Base-by-base conservation (phyloP, 371 early-diverging fungal genomes). In the Mortierella sp. region DNA sequence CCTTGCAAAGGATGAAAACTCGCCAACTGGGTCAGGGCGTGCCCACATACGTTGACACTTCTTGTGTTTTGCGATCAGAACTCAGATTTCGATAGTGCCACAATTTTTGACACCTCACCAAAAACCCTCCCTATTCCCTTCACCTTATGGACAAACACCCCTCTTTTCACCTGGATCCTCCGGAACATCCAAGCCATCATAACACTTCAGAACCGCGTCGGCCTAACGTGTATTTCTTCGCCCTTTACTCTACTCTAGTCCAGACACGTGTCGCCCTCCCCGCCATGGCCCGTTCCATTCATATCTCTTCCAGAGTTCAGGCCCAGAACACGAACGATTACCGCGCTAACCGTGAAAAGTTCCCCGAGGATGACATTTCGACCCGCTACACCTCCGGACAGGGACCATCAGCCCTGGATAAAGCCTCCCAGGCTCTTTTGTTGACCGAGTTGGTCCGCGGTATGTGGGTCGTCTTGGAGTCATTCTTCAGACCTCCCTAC, bases 401-500 rank as follows among this genome's bases (percentile, higher is more conserved):
- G 52, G 86, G 86, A n/a, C 86, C 89, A 81, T 65, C 89, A 58
- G 71, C 88, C 70, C 88, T 97, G 81, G 97, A 97, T 84, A 90
- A 92, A 52, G 95, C 96, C 70, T 95, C 97, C 48, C 93, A 93
- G 84, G 93, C 95, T 45, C 92, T 98, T 86, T 92, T 98, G 81
- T 89, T 98, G 84, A 97, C 98, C 50, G 99, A 99, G 89, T 87
- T 99, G 80, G 88, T 97, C 73, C 91, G 98, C 76, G 97, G 98
- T 72, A 96, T 96, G 95, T 98, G 95, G 95, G 89, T 98, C 45
- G 97, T 97, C 45, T 82, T 97, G 42, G 98, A 98, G 90, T 94
- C 96, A 76, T 96, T 98, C 91, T 97, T 98, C 95, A 95, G 97
- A 79, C 95, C 97, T 79, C 97, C 98, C 45, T 99, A 97, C 90